Conservation (phyloP, 1,139 yeast genomes). For the Eremothecium sinecaudum region DNA sequence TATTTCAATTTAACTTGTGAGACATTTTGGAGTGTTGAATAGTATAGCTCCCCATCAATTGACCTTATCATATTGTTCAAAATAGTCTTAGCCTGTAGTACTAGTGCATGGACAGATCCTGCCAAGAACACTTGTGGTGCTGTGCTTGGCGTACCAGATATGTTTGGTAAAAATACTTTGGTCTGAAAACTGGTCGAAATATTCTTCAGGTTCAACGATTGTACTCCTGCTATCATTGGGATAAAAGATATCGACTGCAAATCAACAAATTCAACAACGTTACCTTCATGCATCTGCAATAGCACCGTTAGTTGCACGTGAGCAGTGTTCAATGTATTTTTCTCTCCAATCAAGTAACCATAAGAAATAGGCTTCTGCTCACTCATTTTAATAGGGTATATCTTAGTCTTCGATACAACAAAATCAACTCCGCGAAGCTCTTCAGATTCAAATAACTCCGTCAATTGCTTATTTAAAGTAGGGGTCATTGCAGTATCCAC, state of each 20-base stretch:
- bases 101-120: constrained; percentile 14
- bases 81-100: constrained; percentile 15
- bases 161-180: constrained; percentile 9
- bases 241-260: constrained; percentile 6
- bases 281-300: constrained; percentile 4
- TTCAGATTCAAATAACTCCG: not conserved
- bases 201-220: constrained; percentile 4
- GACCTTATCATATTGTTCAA: constrained; percentile 8
- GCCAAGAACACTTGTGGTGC: constrained; percentile 11
- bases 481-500: constrained; percentile 1
- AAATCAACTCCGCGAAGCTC: constrained; percentile 3
- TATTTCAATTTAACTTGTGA: constrained; percentile 21
- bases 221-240: constrained; percentile 8
- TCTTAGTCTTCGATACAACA: constrained; percentile 5
- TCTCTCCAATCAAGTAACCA: constrained; percentile 5
- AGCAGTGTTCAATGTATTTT: constrained; percentile 3
- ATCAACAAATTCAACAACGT: constrained; percentile 5
- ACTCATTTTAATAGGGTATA: constrained; percentile 3
- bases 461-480: not conserved
- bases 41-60: constrained; percentile 12
- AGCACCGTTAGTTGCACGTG: constrained; percentile 6
- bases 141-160: constrained; percentile 1
- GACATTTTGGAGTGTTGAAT: constrained; percentile 14
- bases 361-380: constrained; percentile 4
- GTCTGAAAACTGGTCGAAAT: constrained; percentile 6